Base-by-base conservation (phyloP, 148 eudicot genomes). In the Rhododendron vialii region DNA sequence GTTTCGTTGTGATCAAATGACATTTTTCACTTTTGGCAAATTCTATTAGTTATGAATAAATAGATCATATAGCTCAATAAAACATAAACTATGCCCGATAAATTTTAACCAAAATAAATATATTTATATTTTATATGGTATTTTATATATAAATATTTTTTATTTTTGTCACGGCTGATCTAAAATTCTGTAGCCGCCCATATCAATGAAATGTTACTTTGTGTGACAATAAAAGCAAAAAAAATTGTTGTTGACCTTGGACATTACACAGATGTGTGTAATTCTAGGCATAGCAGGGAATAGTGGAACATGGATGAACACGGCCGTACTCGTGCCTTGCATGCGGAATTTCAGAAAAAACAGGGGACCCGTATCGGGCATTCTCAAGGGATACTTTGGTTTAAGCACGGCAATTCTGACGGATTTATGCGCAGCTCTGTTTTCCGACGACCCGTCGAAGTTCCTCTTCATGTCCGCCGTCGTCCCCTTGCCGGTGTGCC, bases 201-300 rank as follows among this genome's bases (percentile, higher is more conserved):
- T 0, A 36, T 50, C 55, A 50, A 50, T 50, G 55, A 50, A 50
- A 50, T 12, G 15, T 50, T 50, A 13, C 15, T 50, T 50, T 50
- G 55, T 50, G 15, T 53, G 1, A 53, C 14, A 5, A 53, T 15
- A 3, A 53, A 53, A 14, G 15, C 30, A 0, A 53, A 53, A 13
- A 50, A 50, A 30, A 30, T 28, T 24, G 26, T 47, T 4, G 5
- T 26, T 43, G 53, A 41, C 7, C 7, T 53, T 51, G 67, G 48
- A 43, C 22, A 12, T 74, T 55, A 3, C 1, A 36, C 92, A 94
- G 96, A 94, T 92, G 96, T 92, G 93, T 71, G 84, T 92, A 85
- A 86, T 92, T 79, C 61, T 94, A 81, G 92, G 94, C 85, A 86
- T 94, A 92, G 96, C 94, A 85, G 93, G 93, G 7, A 94, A 94